Evolutionary conservation across 345 rosid genomes (phyloP), one percentile per base, ranked within the genome.

Genomic region (Brassica rapa): DNA sequence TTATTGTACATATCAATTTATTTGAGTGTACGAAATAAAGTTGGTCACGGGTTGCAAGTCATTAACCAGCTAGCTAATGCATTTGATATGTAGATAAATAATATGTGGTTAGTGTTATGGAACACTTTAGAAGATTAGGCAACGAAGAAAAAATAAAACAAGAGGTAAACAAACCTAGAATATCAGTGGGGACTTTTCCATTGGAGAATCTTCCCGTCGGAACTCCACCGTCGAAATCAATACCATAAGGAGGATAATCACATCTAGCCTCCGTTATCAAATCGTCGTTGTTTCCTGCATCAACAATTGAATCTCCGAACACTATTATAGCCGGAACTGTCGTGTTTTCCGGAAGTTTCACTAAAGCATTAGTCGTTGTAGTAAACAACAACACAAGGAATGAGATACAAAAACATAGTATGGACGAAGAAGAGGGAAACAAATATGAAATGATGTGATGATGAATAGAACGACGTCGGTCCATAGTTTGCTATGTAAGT

Each of bases 301-400:
- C 98, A 0, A 89, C 89, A 3, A 93, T 91, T 15, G 98, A 93
- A 68, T 91, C 98, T 11, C 97, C 98, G 12, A 93, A 93, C 66
- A 82, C 92, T 23, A 88, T 43, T 3, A 93, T 1, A 2, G 92
- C 97, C 1, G 95, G 87, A 15, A 93, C 0, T 0, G 83, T 84
- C 16, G 9, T 33, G 30, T 88, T 90, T 15, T 30, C 33, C 15
- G 84, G 84, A 15, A 72, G 35, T 68, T 76, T 71, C 11, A 81
- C 75, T 43, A 67, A 53, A 66, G 67, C 84, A 14, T 76, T 29
- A 63, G 70, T 78, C 6, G 68, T 72, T 73, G 35, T 49, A 23
- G 65, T 61, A 67, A 24, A 59, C 9, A 51, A 57, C 4, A 72
- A 49, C 53, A 43, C 62, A 41, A 79, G 21, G 46, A 66, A 7